Base-by-base conservation (phyloP, 495 filamentous ascomycete species). In the Geoglossum glabrum region DNA sequence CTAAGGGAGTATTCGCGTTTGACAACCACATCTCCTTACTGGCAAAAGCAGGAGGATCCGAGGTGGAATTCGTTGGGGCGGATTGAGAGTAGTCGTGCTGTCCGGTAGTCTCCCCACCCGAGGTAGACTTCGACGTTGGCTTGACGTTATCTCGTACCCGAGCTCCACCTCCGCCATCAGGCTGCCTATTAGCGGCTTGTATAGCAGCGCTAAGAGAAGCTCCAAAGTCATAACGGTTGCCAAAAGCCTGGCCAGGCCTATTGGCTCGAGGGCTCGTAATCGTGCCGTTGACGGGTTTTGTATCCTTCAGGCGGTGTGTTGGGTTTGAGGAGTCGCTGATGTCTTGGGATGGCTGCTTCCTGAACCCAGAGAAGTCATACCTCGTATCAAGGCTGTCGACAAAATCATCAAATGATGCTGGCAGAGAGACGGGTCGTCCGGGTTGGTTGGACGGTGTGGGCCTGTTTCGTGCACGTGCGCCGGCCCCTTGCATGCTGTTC, bases 211-310 rank as follows among this genome's bases (percentile, higher is more conserved):
- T 82, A 34, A 97, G 75, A 0, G 93, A 96, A 34, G 85, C 86
- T 49, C 83, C 80, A 64, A 98, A 96, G 68, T 96, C 90, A 68
- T 98, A 98, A 43, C 92, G 82, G 64, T 85, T 87, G 43, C 86
- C 82, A 63, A 96, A 95, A 36, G 82, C 85, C 65, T 90, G 86
- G 31, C 78, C 82, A 57, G 74, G 74, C 17, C 79, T 76, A 55
- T 79, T 76, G 36, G 81, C 72, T 52, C 77, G 76, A 55, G 72
- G 17, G 30, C 19, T 17, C 30, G 7, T 52, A 5, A 13, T 30
- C 11, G 25, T n/a, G 11, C 49, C 49, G 17, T 27, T 52, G 8
- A 13, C 4, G 30, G 23, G 1, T 2, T 30, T 52, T 1, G 49
- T 8, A 5, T 15, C 17, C 49, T 71, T 71, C 68, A 71, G 70